Evolutionary conservation across 2,329 filamentous ascomycete genomes (phyloP), one percentile per base, ranked within the genome.

Genomic region (Dothidotthia symphoricarpi): DNA sequence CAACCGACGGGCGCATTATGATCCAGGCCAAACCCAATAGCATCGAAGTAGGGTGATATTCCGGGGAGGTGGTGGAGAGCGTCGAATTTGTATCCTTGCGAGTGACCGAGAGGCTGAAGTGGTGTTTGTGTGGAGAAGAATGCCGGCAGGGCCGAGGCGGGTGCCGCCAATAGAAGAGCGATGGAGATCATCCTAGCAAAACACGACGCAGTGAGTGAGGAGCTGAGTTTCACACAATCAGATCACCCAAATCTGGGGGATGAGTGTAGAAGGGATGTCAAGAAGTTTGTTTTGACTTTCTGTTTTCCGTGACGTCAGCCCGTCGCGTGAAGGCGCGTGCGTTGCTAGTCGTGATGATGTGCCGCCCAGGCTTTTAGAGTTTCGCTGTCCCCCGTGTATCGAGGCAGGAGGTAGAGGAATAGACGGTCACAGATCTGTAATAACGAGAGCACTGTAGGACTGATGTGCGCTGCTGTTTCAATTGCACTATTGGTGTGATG

Each of bases 41-140:
- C 71, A 39, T 74, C 69, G 47, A 74, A 75, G 51, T 74, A 74
- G 2, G 72, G 72, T 9, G 71, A 66, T n/a, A 73, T 71, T 26
- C 73, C 73, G 14, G 73, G 69, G 1, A 75, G 66, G 54, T 75
- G 73, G 41, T 74, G 46, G 7, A 75, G 53, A 4, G 73, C 71
- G 39, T 75, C 66, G 53, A 75, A 75, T 24, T 55, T 42, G 43
- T 74, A 74, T 28, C 54, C 57, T 29, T 61, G 58, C 3, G 58
- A 59, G 31, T 61, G 56, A 17, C 51, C 49, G 9, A 49, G 49
- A 16, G 56, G 47, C 25, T 49, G 53, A 6, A 61, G 37, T 24
- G 49, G 52, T 36, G 36, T 34, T 33, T 55, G 35, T 27, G 46
- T 34, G 27, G 35, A 31, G 36, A 47, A 27, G 36, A 43, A 42